A percentile compares a stretch with the other conserved stretches of the same genome.
phyloP scores from a whole-genome alignment of 208 protist genomes.

The Jaenimonas drosophilae region DNA sequence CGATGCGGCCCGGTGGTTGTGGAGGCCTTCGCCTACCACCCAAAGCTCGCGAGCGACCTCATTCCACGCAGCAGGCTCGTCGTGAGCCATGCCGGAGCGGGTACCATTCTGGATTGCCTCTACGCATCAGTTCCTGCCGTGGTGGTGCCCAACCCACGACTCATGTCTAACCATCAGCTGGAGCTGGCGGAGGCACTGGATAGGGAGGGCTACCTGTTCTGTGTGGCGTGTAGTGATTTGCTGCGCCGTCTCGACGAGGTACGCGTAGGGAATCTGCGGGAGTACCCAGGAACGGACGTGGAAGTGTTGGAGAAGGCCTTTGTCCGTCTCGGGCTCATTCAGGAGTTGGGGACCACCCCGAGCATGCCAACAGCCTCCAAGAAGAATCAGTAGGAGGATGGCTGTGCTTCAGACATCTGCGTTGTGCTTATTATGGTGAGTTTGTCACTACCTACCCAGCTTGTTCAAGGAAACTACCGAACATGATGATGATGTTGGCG shows the following conservation, averaged over 20 bases:
- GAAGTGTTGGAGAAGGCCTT: conserved; percentile 14
- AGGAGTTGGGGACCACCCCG: too few relatives aligned
- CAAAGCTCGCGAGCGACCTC: conserved; percentile 30
- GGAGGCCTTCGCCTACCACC: conserved; percentile 66
- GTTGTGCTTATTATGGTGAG: too few relatives aligned
- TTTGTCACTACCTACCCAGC: too few relatives aligned
- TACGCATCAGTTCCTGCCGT: conserved; percentile 43
- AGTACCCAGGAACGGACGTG: conserved; percentile 34
- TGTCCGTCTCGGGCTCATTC: too few relatives aligned
- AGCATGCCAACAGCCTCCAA: too few relatives aligned
- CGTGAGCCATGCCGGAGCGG: conserved; percentile 84
- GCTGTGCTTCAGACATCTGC: too few relatives aligned
- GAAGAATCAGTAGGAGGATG: too few relatives aligned
- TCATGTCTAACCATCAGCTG: conserved; percentile 88
- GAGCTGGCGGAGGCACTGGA: conserved; percentile 62
- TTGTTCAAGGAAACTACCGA: too few relatives aligned
- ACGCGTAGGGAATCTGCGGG: conserved; percentile 10
- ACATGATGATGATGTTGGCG: too few relatives aligned
- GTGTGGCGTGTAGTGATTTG: too few relatives aligned
- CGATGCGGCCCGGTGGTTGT: conserved; percentile 24
- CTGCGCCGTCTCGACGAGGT: too few relatives aligned
- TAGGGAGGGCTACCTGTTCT: conserved; percentile 46
- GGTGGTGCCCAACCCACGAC: conserved; percentile 75
- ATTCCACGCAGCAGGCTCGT: conserved; percentile 50
- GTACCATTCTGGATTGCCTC: conserved; percentile 88